Evolutionary conservation across 23 red algal genomes (phyloP), one percentile per base, ranked within the genome.

Genomic region (Cyanidiococcus yangmingshanensis): DNA sequence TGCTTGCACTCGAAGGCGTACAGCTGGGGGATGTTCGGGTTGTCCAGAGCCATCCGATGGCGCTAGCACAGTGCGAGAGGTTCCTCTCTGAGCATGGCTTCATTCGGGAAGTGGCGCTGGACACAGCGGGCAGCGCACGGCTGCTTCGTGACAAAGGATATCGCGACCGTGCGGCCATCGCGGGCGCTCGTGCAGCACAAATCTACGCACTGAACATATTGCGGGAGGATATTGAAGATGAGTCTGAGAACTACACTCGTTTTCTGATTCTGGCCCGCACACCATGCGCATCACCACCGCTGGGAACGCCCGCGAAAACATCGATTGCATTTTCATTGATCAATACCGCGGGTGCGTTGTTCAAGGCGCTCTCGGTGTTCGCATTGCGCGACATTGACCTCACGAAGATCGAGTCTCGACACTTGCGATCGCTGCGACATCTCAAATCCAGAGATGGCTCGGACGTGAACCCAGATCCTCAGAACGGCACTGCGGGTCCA

Each of bases 401-500:
- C 39, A 91, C 87, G 37, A 97, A 91, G 37, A 91, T 97, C 58
- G 93, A 90, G 82, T 84, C 82, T 54, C 79, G 93, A 41, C 93
- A 97, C 50, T 76, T 90, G 67, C 68, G 79, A 33, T 85, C 78
- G 1, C 30, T 93, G 27, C 79, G 79, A 1, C 33, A 41, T 29
- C 58, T 74, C 2, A 68, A 34, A 33, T 16, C n/a, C 34, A n/a
- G 34, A 41, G 76, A 31, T 25, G 26, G 31, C 30, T 7, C 37
- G 67, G 24, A 37, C 39, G 12, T 24, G 27, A 0, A 1, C n/a
- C 31, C 36, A 37, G 21, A 18, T 50, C 30, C 3, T 0, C 41
- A 21, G 74, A 82, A 68, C 75, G 58, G 25, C 74, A 25, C 16
- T 3, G 3, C 63, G 63, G 63, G 32, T 71, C 3, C 32, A 29